A percentile compares a stretch with the other conserved stretches of the same genome.
Conservation (phyloP, 768 basidiomycete species). For the Termitomyces sp. region DNA sequence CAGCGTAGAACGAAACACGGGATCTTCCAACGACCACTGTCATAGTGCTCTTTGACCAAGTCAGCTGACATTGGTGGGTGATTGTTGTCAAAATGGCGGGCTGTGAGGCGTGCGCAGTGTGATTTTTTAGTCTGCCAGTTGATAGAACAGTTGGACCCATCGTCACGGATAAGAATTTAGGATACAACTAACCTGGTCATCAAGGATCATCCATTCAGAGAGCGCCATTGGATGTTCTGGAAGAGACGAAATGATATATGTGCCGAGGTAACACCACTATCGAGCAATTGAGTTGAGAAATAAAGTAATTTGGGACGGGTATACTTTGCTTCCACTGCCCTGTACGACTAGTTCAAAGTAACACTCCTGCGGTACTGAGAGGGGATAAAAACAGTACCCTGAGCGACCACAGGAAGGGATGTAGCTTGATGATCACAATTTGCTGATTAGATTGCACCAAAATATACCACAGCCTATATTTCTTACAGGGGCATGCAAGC, state of each 20-base stretch:
- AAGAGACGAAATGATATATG: conserved; percentile 19
- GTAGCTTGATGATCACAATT: conserved; percentile 5
- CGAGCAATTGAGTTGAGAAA: background rate
- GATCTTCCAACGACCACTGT: conserved; percentile 22
- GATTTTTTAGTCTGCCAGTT: conserved; percentile 17
- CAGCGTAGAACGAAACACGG: conserved; percentile 26
- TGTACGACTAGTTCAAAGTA: conserved; percentile 29
- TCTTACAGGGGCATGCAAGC: conserved; percentile 23
- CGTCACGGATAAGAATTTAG: background rate
- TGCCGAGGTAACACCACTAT: conserved; percentile 28
- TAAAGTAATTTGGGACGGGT: background rate
- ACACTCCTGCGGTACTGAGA: conserved; percentile 8
- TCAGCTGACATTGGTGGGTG: conserved; percentile 9
- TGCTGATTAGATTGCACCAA: background rate
- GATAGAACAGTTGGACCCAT: background rate
- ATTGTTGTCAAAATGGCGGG: conserved; percentile 1
- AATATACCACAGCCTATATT: background rate
- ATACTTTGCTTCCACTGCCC: conserved; percentile 18
- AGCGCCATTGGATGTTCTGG: conserved; percentile 24
- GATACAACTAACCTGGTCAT: conserved; percentile 23
- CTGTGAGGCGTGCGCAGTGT: conserved; percentile 20
- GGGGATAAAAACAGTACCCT: conserved; percentile 30
- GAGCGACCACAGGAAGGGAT: conserved; percentile 21
- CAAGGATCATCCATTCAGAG: conserved; percentile 28
- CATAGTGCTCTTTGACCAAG: conserved; percentile 21